A percentile compares a stretch with the other conserved stretches of the same genome.
Evolutionary conservation across 2,329 filamentous ascomycete species (phyloP).

Genomic region (Venturia nashicola): DNA sequence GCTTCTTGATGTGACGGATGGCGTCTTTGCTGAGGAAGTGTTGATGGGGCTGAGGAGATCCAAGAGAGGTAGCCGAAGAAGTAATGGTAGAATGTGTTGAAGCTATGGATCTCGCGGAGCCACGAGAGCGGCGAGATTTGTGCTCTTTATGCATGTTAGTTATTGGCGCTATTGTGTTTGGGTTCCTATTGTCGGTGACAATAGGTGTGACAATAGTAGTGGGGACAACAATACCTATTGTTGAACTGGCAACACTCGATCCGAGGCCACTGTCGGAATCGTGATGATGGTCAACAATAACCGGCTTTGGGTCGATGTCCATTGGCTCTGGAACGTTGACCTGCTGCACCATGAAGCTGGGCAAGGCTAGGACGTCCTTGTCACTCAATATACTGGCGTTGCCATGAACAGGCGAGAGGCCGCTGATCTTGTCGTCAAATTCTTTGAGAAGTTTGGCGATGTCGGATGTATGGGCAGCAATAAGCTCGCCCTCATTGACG

Average conservation of each 20-base stretch:
- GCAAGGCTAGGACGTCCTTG: constrained; percentile 36
- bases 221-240: constrained; percentile 22
- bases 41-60: constrained; percentile 25
- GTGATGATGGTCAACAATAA: constrained; percentile 44
- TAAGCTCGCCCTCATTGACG: constrained; percentile 19
- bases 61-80: constrained; percentile 30
- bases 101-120: constrained; percentile 24
- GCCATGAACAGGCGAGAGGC: constrained; percentile 8
- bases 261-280: constrained; percentile 82
- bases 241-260: constrained; percentile 58
- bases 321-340: constrained; percentile 23
- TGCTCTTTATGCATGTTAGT: constrained; percentile 15
- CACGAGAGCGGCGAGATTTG: constrained; percentile 19
- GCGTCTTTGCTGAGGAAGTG: constrained; percentile 57
- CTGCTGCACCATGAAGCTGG: constrained; percentile 30
- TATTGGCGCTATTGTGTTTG: constrained; percentile 33
- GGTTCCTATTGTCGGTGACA: neutral
- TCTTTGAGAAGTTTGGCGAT: constrained; percentile 30
- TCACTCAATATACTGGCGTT: constrained; percentile 30
- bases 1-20: constrained; percentile 65
- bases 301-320: constrained; percentile 30
- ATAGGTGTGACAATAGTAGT: neutral
- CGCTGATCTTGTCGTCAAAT: constrained; percentile 31
- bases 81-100: constrained; percentile 28
- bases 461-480: constrained; percentile 29